phyloP scores from a whole-genome alignment of 2,329 filamentous ascomycete genomes.

The Monosporascus sp. region DNA sequence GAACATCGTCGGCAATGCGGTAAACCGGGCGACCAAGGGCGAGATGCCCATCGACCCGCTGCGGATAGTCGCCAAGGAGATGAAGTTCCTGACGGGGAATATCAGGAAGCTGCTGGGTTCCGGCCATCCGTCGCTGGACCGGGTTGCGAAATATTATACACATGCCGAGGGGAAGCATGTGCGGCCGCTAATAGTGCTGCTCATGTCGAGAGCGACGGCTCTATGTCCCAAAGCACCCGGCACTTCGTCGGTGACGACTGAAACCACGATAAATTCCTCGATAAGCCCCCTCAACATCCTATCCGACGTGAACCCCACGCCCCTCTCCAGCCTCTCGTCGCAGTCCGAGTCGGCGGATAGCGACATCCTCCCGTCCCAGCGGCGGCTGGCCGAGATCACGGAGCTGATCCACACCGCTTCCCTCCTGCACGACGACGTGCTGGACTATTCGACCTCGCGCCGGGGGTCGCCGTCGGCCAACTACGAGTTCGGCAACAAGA shows the following conservation, averaged over 20 bases:
- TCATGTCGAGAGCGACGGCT: constrained; percentile 94
- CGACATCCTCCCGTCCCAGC: constrained; percentile 86
- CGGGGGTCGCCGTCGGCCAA: constrained; percentile 86
- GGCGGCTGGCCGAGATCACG: constrained; percentile 90
- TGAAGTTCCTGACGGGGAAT: constrained; percentile 92
- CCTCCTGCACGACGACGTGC: constrained; percentile 95
- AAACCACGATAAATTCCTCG: constrained; percentile 45
- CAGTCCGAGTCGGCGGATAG: constrained; percentile 43
- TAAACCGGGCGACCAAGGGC: constrained; percentile 56
- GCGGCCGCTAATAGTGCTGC: constrained; percentile 84
- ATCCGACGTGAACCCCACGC: constrained; percentile 73
- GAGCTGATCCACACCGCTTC: constrained; percentile 97
- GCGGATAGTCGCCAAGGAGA: constrained; percentile 86
- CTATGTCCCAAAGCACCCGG: constrained; percentile 57
- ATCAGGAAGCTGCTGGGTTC: constrained; percentile 90
- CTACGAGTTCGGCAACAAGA: constrained; percentile 96
- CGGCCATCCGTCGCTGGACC: constrained; percentile 89
- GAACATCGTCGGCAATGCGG: constrained; percentile 64
- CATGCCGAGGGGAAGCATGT: constrained; percentile 96
- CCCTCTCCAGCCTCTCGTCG: constrained; percentile 45
- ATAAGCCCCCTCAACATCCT: constrained; percentile 57
- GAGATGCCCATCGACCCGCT: constrained; percentile 80
- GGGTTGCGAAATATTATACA: constrained; percentile 96
- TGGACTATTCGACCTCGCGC: constrained; percentile 83
- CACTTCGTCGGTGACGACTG: constrained; percentile 35